Evolutionary conservation across 495 filamentous ascomycete species (phyloP).

Genomic region (Chlorociboria aeruginascens): DNA sequence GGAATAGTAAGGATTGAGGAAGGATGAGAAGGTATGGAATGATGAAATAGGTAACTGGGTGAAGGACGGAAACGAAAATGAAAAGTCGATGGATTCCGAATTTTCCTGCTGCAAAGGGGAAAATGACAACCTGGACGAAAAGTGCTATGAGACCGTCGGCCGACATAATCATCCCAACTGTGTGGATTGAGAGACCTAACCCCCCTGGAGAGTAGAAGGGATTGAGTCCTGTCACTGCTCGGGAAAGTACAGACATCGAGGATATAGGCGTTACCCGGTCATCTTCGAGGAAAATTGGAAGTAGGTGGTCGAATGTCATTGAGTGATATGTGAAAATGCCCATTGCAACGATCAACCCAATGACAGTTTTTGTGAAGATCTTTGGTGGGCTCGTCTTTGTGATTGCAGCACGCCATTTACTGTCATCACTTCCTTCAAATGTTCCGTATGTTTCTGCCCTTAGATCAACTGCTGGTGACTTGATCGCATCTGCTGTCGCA

Average conservation of each 20-base stretch:
- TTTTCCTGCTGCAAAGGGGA: conserved; percentile 12
- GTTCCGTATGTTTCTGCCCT: conserved; percentile 45
- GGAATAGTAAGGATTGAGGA: conserved; percentile 48
- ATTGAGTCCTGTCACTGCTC: background rate
- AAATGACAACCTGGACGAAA: conserved; percentile 46
- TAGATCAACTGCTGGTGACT: conserved; percentile 60
- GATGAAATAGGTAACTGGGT: conserved; percentile 74
- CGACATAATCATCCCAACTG: conserved; percentile 75
- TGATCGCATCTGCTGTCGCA: conserved; percentile 24
- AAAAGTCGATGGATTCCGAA: conserved; percentile 34
- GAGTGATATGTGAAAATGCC: conserved; percentile 87
- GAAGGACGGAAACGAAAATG: conserved; percentile 61
- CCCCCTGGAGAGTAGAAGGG: conserved; percentile 57
- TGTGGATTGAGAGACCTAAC: conserved; percentile 66
- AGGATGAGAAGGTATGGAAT: conserved; percentile 84
- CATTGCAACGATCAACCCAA: conserved; percentile 72
- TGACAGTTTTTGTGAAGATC: conserved; percentile 69
- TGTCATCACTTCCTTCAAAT: conserved; percentile 18
- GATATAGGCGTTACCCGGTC: background rate
- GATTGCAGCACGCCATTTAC: conserved; percentile 5
- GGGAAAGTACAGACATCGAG: background rate
- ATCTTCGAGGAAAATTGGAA: conserved; percentile 68
- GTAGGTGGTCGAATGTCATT: conserved; percentile 87
- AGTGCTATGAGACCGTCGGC: conserved; percentile 81
- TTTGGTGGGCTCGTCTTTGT: conserved; percentile 19